These are phyloP conservation scores for Apostasia ramifera DNA, from an alignment of 106 monocot genomes.

Conservation along the genomic window DNA sequence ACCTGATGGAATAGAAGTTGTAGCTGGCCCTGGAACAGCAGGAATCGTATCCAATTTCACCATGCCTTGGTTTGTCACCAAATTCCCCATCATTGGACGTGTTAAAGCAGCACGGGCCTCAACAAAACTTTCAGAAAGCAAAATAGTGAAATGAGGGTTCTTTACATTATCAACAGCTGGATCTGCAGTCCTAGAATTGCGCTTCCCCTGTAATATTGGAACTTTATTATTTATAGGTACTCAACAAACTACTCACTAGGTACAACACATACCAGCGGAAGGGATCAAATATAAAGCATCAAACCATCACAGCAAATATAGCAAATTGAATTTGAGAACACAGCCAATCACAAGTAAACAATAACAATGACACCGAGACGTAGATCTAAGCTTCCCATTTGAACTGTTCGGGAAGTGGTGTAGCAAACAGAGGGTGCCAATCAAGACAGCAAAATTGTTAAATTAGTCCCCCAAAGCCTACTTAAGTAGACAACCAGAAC, in stretches of 20 bases:
- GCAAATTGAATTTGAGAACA: no score
- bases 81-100: slow-evolving; percentile 34
- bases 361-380: no score
- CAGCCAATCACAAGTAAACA: no score
- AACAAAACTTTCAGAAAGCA: slow-evolving; percentile 83
- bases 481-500: no score
- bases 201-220: slow-evolving; percentile 53
- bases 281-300: no score
- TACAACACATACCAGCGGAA: no score
- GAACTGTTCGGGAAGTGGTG: no score
- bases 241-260: background rate
- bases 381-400: no score
- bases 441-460: no score
- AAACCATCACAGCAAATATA: no score
- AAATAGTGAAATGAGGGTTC: slow-evolving; percentile 68
- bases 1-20: slow-evolving; percentile 55
- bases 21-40: slow-evolving; percentile 28
- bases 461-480: no score
- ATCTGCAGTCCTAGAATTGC: slow-evolving; percentile 59
- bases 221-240: background rate
- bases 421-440: no score
- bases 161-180: slow-evolving; percentile 56
- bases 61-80: slow-evolving; percentile 36
- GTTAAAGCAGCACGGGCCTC: slow-evolving; percentile 75
- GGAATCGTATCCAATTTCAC: slow-evolving; percentile 52